phyloP scores from a whole-genome alignment of 306 rosid genomes.

The Lablab purpureus region DNA sequence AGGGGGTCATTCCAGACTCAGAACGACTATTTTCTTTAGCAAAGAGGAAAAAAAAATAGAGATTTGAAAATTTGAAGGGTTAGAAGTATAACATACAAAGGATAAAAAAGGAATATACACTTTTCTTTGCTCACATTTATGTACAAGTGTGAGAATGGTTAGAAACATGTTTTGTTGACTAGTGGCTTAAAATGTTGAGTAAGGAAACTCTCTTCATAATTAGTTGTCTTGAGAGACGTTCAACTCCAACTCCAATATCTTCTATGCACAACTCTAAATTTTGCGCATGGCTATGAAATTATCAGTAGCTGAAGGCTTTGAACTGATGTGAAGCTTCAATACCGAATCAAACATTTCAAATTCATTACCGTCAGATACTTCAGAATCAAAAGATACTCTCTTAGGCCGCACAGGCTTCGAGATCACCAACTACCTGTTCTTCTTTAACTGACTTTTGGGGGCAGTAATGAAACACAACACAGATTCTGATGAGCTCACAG shows the following conservation, averaged over 20 bases:
- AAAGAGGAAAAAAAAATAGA: not conserved
- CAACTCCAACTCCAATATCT: conserved; percentile 34
- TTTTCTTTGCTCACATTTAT: conserved; percentile 18
- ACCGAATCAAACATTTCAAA: conserved; percentile 26
- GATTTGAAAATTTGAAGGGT: not conserved
- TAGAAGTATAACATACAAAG: not conserved
- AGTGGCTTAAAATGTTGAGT: conserved; percentile 34
- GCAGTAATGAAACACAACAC: conserved; percentile 27
- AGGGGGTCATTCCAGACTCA: not conserved
- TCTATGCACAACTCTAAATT: conserved; percentile 33
- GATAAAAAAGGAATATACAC: not conserved
- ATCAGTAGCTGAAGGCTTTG: conserved; percentile 23
- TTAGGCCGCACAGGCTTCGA: conserved; percentile 30
- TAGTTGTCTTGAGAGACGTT: conserved; percentile 32
- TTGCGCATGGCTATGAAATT: not conserved
- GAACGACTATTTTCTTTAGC: not conserved
- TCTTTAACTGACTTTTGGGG: conserved; percentile 33
- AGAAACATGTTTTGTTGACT: not conserved
- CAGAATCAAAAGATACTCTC: conserved; percentile 17
- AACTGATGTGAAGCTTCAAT: conserved; percentile 29
- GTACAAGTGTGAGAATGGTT: not conserved
- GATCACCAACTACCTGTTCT: conserved; percentile 33
- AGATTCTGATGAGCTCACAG: conserved; percentile 37
- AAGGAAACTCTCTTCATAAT: conserved; percentile 36
- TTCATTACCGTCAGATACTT: conserved; percentile 40